phyloP scores from a whole-genome alignment of 768 basidiomycete genomes.

The Lentinula guzmanii region DNA sequence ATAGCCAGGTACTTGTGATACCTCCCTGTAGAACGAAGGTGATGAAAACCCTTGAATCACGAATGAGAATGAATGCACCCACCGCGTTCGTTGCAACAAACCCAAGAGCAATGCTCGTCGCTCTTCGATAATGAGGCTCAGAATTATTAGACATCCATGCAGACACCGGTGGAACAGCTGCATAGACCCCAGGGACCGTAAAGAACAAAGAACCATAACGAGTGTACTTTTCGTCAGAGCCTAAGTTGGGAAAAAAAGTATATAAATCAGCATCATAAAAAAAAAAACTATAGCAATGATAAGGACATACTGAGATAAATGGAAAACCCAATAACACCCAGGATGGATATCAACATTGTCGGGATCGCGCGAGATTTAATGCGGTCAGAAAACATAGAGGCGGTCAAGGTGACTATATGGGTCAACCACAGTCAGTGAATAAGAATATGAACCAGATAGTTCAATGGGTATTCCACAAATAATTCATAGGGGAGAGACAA shows the following conservation, averaged over 20 bases:
- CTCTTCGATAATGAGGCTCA: slow-evolving; percentile 29
- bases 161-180: slow-evolving; percentile 19
- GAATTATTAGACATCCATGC: slow-evolving; percentile 35
- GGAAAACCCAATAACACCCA: slow-evolving; percentile 24
- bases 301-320: slow-evolving; percentile 21
- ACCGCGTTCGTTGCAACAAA: slow-evolving; percentile 30
- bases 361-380: slow-evolving; percentile 20
- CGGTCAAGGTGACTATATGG: slow-evolving; percentile 7
- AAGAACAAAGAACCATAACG: slow-evolving; percentile 29
- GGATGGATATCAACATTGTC: slow-evolving; percentile 13
- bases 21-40: slow-evolving; percentile 21
- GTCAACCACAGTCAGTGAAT: neutral
- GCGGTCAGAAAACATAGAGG: slow-evolving; percentile 10
- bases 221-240: slow-evolving; percentile 16
- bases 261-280: neutral
- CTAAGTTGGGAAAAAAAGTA: slow-evolving; percentile 5
- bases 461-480: too few species aligned
- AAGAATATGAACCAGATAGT: neutral
- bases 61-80: slow-evolving; percentile 5
- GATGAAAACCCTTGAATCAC: too few species aligned
- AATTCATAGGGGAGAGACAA: neutral
- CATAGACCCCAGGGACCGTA: slow-evolving; percentile 28
- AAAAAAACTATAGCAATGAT: neutral
- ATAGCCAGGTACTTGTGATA: slow-evolving; percentile 33
- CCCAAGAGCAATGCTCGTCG: slow-evolving; percentile 26